Percentiles rank a stretch among this genome's conserved stretches.
Conservation (phyloP, 768 basidiomycete genomes). For the Gloeostereum incarnatum region DNA sequence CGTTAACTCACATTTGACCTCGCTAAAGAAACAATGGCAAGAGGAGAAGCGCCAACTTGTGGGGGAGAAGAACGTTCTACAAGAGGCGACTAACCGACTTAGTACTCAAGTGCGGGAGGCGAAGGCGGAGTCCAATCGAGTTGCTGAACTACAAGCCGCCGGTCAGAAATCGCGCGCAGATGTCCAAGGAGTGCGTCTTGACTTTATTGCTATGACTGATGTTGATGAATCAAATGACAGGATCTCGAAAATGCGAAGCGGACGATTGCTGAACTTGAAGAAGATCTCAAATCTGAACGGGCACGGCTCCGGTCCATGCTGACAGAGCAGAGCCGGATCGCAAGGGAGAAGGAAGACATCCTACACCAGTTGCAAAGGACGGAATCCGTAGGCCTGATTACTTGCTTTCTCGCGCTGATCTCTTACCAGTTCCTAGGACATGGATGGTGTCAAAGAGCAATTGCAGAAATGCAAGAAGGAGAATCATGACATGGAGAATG, state of each 20-base stretch:
- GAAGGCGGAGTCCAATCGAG: slow-evolving; percentile 48
- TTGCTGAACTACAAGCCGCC: slow-evolving; percentile 40
- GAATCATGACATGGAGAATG: slow-evolving; percentile 63
- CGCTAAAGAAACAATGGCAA: slow-evolving; percentile 63
- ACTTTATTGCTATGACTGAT: background rate
- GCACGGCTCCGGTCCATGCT: slow-evolving; percentile 51
- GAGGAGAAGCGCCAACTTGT: slow-evolving; percentile 53
- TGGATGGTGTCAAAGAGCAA: slow-evolving; percentile 67
- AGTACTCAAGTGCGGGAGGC: slow-evolving; percentile 48
- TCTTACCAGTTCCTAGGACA: slow-evolving; percentile 49
- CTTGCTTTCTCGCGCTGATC: slow-evolving; percentile 6
- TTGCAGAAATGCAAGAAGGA: slow-evolving; percentile 63
- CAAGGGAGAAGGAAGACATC: slow-evolving; percentile 59
- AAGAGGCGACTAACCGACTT: slow-evolving; percentile 61
- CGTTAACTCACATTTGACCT: slow-evolving; percentile 54
- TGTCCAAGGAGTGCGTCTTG: slow-evolving; percentile 43
- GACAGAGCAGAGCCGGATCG: slow-evolving; percentile 51
- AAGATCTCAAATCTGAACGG: slow-evolving; percentile 63
- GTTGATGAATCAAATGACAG: slow-evolving; percentile 23
- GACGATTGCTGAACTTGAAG: slow-evolving; percentile 61
- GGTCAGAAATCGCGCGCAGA: slow-evolving; percentile 38
- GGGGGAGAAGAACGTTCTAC: slow-evolving; percentile 65
- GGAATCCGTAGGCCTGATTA: slow-evolving; percentile 43
- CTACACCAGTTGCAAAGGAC: slow-evolving; percentile 57
- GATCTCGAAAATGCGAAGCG: slow-evolving; percentile 63